Conservation (phyloP, 345 rosid genomes). For the Balakata baccata region DNA sequence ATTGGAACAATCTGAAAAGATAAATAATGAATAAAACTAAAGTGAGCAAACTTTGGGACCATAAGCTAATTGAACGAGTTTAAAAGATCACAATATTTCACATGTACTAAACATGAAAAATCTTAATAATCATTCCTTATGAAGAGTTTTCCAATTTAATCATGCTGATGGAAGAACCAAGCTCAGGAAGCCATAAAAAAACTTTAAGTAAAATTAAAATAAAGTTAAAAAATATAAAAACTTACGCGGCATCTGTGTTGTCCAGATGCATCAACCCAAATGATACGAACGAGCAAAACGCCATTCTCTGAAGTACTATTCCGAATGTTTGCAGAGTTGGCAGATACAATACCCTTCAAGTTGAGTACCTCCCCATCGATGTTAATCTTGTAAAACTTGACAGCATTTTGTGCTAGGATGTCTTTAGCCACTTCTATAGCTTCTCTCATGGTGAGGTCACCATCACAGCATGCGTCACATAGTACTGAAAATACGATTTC, state of each 20-base stretch:
- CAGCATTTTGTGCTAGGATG: constrained; percentile 63
- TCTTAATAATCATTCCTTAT: not conserved
- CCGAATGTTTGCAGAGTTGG: constrained; percentile 25
- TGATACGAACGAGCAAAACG: constrained; percentile 60
- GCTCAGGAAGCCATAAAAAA: not conserved
- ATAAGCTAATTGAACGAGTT: not conserved
- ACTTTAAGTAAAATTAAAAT: not conserved
- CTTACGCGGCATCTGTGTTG: constrained; percentile 94
- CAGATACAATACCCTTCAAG: constrained; percentile 27
- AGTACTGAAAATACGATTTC: constrained; percentile 68
- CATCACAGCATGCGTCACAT: constrained; percentile 59
- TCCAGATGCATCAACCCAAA: constrained; percentile 94
- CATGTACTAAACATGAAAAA: constrained; percentile 2
- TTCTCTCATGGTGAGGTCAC: constrained; percentile 70
- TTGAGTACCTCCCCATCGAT: constrained; percentile 16
- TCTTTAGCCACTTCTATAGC: constrained; percentile 81
- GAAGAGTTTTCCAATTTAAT: not conserved
- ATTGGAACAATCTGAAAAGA: constrained; percentile 66
- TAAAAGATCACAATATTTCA: constrained; percentile 4
- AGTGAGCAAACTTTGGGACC: not conserved
- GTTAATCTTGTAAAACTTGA: constrained; percentile 65
- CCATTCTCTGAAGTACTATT: constrained; percentile 26
- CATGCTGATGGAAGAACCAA: not conserved
- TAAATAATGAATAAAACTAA: not conserved
- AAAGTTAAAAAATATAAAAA: not conserved